phyloP scores from a whole-genome alignment of 75 land plant species.

The Selaginella moellendorffii region DNA sequence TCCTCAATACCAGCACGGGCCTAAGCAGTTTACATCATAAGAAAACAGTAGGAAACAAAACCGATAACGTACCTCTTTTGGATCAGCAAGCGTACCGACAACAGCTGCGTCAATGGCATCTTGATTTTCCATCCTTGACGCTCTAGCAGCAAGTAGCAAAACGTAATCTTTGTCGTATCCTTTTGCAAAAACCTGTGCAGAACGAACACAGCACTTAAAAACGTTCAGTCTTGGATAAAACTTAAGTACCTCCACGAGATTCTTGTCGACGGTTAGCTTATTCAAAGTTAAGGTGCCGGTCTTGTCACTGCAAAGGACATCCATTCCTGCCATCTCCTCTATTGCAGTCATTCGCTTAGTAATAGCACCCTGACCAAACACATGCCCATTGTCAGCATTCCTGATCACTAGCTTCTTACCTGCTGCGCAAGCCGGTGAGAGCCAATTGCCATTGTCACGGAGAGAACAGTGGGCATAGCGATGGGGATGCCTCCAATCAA shows the following conservation, averaged over 20 bases:
- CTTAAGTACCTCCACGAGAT: conserved; percentile 54
- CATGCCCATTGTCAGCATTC: conserved; percentile 9
- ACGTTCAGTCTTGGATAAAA: not conserved
- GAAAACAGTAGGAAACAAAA: not conserved
- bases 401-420: conserved; percentile 22
- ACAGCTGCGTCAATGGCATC: conserved; percentile 91
- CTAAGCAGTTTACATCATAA: conserved; percentile 20
- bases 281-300: conserved; percentile 89
- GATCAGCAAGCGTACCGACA: conserved; percentile 77
- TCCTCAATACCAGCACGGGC: conserved; percentile 86
- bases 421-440: conserved; percentile 81
- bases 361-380: conserved; percentile 65
- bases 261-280: conserved; percentile 84
- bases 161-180: conserved; percentile 54
- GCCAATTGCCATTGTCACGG: conserved; percentile 92
- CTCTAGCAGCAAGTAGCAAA: conserved; percentile 78
- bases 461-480: conserved; percentile 89
- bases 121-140: conserved; percentile 76
- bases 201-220: not conserved
- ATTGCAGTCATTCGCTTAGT: conserved; percentile 98
- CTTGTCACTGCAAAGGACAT: conserved; percentile 90
- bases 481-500: conserved; percentile 96
- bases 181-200: conserved; percentile 50
- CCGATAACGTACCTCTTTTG: conserved; percentile 50
- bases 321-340: conserved; percentile 99